A percentile compares a stretch with the other conserved stretches of the same genome.
These are phyloP conservation scores for Pilaira anomala DNA, from an alignment of 192 early-diverging fungal species.

Conservation along the genomic window DNA sequence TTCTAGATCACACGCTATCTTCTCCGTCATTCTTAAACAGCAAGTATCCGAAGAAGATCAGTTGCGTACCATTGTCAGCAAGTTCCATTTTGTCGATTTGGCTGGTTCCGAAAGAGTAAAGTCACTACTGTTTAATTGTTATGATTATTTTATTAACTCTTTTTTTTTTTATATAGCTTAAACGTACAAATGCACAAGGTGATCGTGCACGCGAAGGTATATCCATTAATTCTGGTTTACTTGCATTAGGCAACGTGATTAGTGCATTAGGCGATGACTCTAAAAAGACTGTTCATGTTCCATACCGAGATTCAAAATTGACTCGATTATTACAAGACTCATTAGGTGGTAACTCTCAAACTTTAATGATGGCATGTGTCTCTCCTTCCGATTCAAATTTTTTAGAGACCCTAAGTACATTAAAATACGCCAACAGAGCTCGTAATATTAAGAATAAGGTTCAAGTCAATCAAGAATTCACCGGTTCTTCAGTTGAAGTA, in stretches of 20 bases:
- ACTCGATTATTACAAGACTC: conserved; percentile 96
- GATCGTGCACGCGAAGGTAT: conserved; percentile 95
- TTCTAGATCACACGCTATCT: conserved; percentile 96
- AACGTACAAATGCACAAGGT: conserved; percentile 88
- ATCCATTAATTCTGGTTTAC: conserved; percentile 91
- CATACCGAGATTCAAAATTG: conserved; percentile 96
- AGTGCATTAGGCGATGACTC: conserved; percentile 81
- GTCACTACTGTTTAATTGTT: not conserved
- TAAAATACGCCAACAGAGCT: conserved; percentile 94
- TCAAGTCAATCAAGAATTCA: conserved; percentile 48
- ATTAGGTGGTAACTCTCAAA: conserved; percentile 91
- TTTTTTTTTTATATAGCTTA: conserved; percentile 46
- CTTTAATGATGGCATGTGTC: conserved; percentile 95
- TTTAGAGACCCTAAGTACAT: conserved; percentile 89
- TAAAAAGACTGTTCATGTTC: conserved; percentile 69
- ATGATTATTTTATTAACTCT: not conserved
- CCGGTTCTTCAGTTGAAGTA: conserved; percentile 45
- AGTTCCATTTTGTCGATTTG: conserved; percentile 99
- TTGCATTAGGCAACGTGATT: conserved; percentile 97
- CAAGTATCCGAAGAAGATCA: conserved; percentile 35
- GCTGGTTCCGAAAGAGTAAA: conserved; percentile 87
- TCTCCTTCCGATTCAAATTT: conserved; percentile 80
- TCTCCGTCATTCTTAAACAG: conserved; percentile 86
- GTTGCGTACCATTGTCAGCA: conserved; percentile 44
- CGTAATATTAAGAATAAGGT: conserved; percentile 91